Evolutionary conservation across 192 early-diverging fungal species (phyloP).

Genomic region (Backusella morwellensis): DNA sequence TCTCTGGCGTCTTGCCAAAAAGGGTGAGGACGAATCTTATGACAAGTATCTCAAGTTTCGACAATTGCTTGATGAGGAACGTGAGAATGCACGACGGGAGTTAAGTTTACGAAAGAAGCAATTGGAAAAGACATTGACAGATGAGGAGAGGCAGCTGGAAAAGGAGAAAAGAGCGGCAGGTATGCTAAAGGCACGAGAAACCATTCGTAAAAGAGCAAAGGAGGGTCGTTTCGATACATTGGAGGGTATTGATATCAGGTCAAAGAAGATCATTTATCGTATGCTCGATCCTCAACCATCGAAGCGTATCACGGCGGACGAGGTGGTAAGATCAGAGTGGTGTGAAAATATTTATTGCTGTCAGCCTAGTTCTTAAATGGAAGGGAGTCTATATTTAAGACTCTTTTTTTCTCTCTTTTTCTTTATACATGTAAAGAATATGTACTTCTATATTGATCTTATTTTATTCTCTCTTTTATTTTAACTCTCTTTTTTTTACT

Average conservation of each 20-base stretch:
- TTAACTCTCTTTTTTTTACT: no score
- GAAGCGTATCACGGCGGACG: slow-evolving; percentile 19
- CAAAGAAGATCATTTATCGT: slow-evolving; percentile 36
- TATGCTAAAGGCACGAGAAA: slow-evolving; percentile 26
- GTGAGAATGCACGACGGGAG: slow-evolving; percentile 19
- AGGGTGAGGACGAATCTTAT: slow-evolving; percentile 28
- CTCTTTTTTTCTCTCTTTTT: background rate
- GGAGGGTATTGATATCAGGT: slow-evolving; percentile 31
- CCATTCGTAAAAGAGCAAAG: slow-evolving; percentile 22
- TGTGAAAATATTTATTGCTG: slow-evolving; percentile 20
- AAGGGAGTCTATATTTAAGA: background rate
- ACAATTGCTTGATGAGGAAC: slow-evolving; percentile 26
- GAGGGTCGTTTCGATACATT: slow-evolving; percentile 33
- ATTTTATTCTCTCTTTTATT: background rate
- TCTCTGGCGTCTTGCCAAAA: slow-evolving; percentile 33
- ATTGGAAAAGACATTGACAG: slow-evolving; percentile 1
- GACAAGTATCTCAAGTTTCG: slow-evolving; percentile 32
- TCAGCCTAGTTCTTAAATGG: slow-evolving; percentile 1
- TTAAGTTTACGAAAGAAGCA: slow-evolving; percentile 6
- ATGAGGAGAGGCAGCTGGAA: slow-evolving; percentile 4
- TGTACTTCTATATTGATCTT: background rate
- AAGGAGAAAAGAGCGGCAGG: slow-evolving; percentile 12
- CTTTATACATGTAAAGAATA: background rate
- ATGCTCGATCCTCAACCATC: slow-evolving; percentile 30
- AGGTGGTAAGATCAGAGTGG: slow-evolving; percentile 26